Conservation (phyloP, 176 grass and related monocot genomes). For the Coix lacrymajobi region DNA sequence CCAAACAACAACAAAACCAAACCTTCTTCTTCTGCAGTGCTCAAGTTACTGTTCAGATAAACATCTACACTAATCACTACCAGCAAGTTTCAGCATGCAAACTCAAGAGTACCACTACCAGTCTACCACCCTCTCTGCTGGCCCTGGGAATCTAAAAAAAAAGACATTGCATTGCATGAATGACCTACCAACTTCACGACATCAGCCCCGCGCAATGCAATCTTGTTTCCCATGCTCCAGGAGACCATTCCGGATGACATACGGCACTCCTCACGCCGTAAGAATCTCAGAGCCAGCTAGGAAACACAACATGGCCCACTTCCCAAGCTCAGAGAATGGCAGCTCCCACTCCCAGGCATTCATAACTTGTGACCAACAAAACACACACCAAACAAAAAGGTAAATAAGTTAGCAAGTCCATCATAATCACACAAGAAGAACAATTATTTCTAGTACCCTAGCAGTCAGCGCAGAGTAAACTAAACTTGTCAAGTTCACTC, state of each 20-base stretch:
- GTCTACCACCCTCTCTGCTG: too few relatives aligned
- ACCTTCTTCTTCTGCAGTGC: too few relatives aligned
- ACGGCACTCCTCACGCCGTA: background rate
- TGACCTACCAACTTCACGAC: background rate
- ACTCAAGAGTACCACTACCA: background rate
- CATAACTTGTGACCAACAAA: conserved; percentile 18
- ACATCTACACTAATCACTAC: background rate
- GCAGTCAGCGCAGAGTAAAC: background rate
- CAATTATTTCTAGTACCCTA: background rate
- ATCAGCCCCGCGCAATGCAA: background rate
- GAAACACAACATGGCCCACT: background rate
- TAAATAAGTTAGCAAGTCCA: background rate
- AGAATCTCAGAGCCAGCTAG: background rate
- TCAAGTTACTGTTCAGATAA: background rate
- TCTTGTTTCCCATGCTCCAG: background rate
- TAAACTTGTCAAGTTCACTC: background rate
- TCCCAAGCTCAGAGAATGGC: conserved; percentile 19
- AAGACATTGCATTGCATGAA: background rate
- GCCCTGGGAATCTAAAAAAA: background rate
- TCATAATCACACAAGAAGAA: background rate
- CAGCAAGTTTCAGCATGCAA: background rate
- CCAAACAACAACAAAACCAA: too few relatives aligned
- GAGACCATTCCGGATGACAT: background rate
- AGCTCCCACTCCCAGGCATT: conserved; percentile 36
- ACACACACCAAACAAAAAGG: background rate